Evolutionary conservation across 208 protist genomes (phyloP).

Genomic region (Balamuthia mandrillaris): DNA sequence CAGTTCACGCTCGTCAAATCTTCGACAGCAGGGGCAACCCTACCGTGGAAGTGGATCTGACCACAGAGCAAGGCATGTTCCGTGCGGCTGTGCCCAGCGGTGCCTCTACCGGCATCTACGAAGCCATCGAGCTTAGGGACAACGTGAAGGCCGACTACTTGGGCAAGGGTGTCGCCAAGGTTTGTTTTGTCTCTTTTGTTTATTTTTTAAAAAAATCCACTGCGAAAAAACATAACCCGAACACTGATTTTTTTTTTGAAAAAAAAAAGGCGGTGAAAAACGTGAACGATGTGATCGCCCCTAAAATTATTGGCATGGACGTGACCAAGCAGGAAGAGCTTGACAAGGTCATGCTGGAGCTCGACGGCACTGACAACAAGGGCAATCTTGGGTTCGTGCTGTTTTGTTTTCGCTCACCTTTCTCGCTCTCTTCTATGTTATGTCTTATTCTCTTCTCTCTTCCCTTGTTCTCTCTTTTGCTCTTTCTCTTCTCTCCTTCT

Average conservation of each 20-base stretch:
- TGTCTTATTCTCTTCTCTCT: too few relatives aligned
- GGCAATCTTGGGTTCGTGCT: slow-evolving; percentile 71
- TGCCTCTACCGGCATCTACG: slow-evolving; percentile 97
- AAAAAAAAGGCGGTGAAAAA: slow-evolving; percentile 93
- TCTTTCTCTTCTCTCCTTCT: neutral
- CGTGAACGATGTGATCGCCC: slow-evolving; percentile 90
- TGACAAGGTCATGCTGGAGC: slow-evolving; percentile 88
- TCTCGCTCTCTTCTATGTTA: too few relatives aligned
- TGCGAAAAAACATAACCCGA: too few relatives aligned
- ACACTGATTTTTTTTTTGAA: too few relatives aligned
- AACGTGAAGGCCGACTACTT: slow-evolving; percentile 86
- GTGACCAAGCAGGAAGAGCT: slow-evolving; percentile 83
- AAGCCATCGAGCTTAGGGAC: slow-evolving; percentile 96
- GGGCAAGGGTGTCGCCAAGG: slow-evolving; percentile 91
- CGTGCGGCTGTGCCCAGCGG: slow-evolving; percentile 94
- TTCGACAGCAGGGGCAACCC: slow-evolving; percentile 85
- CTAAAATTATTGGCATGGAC: slow-evolving; percentile 87
- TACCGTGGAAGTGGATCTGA: slow-evolving; percentile 93
- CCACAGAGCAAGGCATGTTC: slow-evolving; percentile 89
- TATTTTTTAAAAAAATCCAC: too few relatives aligned
- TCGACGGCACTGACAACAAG: slow-evolving; percentile 97
- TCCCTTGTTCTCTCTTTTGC: too few relatives aligned
- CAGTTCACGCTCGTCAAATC: slow-evolving; percentile 69
- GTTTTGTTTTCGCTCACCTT: too few relatives aligned
- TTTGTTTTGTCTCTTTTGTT: neutral